These are phyloP conservation scores for Massarina eburnea DNA, from an alignment of 2,329 filamentous ascomycete genomes.

Conservation along the genomic window DNA sequence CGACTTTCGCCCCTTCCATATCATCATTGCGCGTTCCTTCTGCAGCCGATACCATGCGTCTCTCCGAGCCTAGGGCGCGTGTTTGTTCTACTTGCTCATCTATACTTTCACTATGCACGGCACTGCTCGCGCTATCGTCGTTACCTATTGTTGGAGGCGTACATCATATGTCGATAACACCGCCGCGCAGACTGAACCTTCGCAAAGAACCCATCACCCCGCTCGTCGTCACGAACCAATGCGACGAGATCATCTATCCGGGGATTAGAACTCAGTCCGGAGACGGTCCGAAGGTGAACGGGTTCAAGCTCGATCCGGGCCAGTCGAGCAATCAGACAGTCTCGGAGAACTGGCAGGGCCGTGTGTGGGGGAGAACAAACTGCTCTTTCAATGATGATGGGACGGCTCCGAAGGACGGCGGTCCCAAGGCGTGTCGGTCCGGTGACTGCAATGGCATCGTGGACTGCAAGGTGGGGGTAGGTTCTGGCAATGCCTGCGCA, in stretches of 20 bases:
- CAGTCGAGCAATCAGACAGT: conserved; percentile 65
- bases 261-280: conserved; percentile 74
- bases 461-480: conserved; percentile 69
- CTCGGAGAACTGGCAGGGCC: conserved; percentile 74
- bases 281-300: conserved; percentile 65
- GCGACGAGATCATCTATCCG: conserved; percentile 72
- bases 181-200: conserved; percentile 29
- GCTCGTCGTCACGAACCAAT: conserved; percentile 71
- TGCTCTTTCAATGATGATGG: conserved; percentile 73
- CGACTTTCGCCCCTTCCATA: neutral
- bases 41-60: conserved; percentile 23
- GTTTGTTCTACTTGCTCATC: conserved; percentile 8
- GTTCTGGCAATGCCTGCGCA: conserved; percentile 30
- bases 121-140: conserved; percentile 22
- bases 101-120: conserved; percentile 22
- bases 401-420: conserved; percentile 51
- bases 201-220: conserved; percentile 49
- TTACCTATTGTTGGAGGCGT: conserved; percentile 27
- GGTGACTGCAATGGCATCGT: conserved; percentile 75
- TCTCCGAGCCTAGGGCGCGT: conserved; percentile 8
- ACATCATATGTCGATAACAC: conserved; percentile 36
- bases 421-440: conserved; percentile 65
- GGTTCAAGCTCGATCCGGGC: conserved; percentile 67
- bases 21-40: neutral
- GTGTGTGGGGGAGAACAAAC: conserved; percentile 82